Conservation (phyloP, 2,329 filamentous ascomycete species). For the Penicillium sp. region DNA sequence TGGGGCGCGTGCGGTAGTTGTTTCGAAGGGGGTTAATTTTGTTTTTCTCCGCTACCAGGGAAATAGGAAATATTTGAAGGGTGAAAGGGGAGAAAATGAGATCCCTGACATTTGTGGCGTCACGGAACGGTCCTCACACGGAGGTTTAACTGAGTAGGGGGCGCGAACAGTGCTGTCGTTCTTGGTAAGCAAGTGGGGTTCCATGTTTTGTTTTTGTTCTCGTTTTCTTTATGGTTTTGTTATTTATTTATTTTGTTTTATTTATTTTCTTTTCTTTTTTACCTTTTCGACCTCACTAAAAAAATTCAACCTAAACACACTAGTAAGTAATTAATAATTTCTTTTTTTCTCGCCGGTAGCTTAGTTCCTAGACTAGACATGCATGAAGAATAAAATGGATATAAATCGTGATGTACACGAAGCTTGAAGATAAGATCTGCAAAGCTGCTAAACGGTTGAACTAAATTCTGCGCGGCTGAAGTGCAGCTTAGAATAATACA, state of each 20-base stretch:
- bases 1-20: constrained; percentile 10
- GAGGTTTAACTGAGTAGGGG: constrained; percentile 22
- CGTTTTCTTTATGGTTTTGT: too few relatives aligned
- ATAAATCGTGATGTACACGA: background rate
- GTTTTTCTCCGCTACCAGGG: background rate
- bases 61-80: too few relatives aligned
- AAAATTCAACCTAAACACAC: background rate
- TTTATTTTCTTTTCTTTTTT: background rate
- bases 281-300: too few relatives aligned
- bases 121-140: constrained; percentile 16
- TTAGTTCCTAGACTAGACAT: background rate
- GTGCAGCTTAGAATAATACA: background rate
- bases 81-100: background rate
- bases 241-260: too few relatives aligned
- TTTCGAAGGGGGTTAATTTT: background rate
- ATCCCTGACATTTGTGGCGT: constrained; percentile 17
- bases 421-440: constrained; percentile 1
- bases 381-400: background rate
- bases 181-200: background rate
- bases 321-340: background rate
- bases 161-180: constrained; percentile 21
- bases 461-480: constrained; percentile 7
- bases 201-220: background rate
- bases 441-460: background rate
- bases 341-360: background rate